Percentiles rank a stretch among this genome's conserved stretches.
Evolutionary conservation across 495 filamentous ascomycete species (phyloP).

Genomic region (Aspergillus biplanus): DNA sequence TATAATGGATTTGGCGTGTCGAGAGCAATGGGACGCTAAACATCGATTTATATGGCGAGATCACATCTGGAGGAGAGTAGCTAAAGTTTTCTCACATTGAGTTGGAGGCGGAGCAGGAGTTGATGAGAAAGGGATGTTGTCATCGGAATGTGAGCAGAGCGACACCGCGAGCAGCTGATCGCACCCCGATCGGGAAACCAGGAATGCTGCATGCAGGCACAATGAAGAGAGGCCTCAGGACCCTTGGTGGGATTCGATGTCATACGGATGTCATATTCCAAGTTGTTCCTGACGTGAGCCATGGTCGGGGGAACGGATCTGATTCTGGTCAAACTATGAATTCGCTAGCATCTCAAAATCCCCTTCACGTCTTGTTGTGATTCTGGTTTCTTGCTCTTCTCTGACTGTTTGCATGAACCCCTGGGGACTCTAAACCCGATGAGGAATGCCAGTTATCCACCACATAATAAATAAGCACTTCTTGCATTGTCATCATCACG

Average conservation of each 20-base stretch:
- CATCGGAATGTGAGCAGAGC: conserved; percentile 5
- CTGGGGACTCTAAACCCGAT: no score
- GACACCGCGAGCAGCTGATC: neutral
- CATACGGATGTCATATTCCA: neutral
- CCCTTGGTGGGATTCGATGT: neutral
- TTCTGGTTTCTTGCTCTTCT: no score
- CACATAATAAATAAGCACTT: no score
- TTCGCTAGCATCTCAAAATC: no score
- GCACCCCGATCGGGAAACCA: conserved; percentile 10
- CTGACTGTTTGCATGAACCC: no score
- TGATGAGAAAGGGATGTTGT: conserved; percentile 4
- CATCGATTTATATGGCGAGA: neutral
- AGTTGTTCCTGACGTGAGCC: no score
- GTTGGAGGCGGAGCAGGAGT: neutral
- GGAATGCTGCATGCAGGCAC: neutral
- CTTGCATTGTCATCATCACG: no score
- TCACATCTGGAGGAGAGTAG: neutral
- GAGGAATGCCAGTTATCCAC: no score
- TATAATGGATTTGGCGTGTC: neutral
- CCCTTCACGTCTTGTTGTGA: no score
- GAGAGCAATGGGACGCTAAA: neutral
- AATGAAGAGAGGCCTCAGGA: neutral
- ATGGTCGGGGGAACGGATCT: no score
- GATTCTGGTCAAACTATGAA: no score
- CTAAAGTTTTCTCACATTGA: neutral